Base-by-base conservation (phyloP, 352 stramenopile genomes). In the Phytophthora melonis region DNA sequence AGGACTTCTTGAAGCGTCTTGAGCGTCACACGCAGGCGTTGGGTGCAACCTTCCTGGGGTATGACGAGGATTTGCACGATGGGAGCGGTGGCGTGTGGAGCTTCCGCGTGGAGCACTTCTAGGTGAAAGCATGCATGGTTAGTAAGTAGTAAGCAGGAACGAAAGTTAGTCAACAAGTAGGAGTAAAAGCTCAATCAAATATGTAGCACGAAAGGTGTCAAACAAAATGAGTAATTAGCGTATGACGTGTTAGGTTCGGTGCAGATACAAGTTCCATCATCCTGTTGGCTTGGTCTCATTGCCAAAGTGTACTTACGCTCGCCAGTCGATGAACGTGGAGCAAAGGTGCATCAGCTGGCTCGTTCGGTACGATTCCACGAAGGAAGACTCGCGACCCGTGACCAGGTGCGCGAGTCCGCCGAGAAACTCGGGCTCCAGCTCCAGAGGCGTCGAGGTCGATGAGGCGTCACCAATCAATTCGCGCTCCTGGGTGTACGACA, bases 311-410 rank as follows among this genome's bases (percentile, higher is more conserved):
- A 5, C 18, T 58, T 85, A 88, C 68, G 77, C 77, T 56, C 83
- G 81, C 83, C 83, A 90, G 66, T 88, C 81, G 45, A 90, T 83
- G 50, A 88, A 90, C 50, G 81, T 85, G 39, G 81, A 84, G 72
- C 83, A 90, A 52, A 90, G 65, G 19, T 80, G 76, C 68, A 87
- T 81, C 54, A 90, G 63, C 45, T 90, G 83, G 47, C 61, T 86
- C n/a, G 77, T 79, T 36, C 81, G 77, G 59, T 83, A 90, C 52
- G 79, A 83, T 62, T 90, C 83, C 52, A 90, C 83, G 34, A 88
- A 90, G 58, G 73, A 78, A 45, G 77, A 86, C 34, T 88, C 81
- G 30, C 73, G 79, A 18, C 77, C 79, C 21, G 58, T 83, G 36
- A 77, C 80, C n/a, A 90, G 43, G 30, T 77, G 79, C 39, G 81